Base-by-base conservation (phyloP, 345 rosid genomes). In the Eucalyptus marginata region DNA sequence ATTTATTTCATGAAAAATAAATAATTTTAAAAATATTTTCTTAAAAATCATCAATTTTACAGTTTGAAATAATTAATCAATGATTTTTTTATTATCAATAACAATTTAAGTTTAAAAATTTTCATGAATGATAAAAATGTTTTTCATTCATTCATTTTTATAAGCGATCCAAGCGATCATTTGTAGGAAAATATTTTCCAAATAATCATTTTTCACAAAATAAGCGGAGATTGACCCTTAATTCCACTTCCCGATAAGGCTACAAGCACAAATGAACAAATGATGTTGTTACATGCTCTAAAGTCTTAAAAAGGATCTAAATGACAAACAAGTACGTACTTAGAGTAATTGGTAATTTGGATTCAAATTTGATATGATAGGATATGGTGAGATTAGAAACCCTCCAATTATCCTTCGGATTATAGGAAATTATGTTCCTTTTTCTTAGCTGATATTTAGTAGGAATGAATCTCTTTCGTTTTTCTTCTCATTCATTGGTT, bases 121-220 rank as follows among this genome's bases (percentile, higher is more conserved):
- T 24, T 56, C 6, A 25, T 56, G 1, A 56, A 24, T 24, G 2
- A 4, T 56, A 10, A 24, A 22, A 24, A 24, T 10, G 0, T 56
- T 56, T 56, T 24, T 56, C 29, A 9, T 56, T 56, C 29, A 10
- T 56, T 56, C 3, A 56, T 22, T 56, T 0, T 56, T 56, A 0
- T 56, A 24, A 56, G 13, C 0, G 13, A 10, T 56, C 5, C 0
- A 56, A 56, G 0, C 6, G 0, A 4, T 56, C 5, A 22, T 56
- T 56, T 10, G 5, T 56, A 9, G 6, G 29, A 56, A 56, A 24
- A 24, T 56, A 10, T 56, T 56, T 56, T 56, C 0, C 13, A 56
- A 56, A 10, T 10, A 8, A 56, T 56, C 6, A 22, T 56, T 56
- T 52, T 56, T 56, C 13, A 22, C 13, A 0, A 24, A 56, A 56